Percentiles rank a stretch among this genome's conserved stretches.
These are phyloP conservation scores for Aspergillus udagawae DNA, from an alignment of 2,329 filamentous ascomycete genomes.

Conservation along the genomic window DNA sequence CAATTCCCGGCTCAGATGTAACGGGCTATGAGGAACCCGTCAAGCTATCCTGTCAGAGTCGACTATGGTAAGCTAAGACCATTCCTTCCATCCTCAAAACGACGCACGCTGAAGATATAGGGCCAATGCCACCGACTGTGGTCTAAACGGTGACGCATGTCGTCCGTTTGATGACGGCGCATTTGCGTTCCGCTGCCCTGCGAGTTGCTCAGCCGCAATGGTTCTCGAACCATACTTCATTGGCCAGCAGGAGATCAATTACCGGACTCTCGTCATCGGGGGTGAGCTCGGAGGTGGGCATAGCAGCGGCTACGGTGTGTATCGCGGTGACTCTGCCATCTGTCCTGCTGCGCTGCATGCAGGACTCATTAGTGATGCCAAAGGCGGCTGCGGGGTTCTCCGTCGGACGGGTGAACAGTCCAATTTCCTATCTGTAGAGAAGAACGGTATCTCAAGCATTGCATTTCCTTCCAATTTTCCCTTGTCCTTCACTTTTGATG, in stretches of 20 bases:
- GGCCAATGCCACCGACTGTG: slow-evolving; percentile 45
- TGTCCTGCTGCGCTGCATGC: slow-evolving; percentile 59
- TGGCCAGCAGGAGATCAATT: slow-evolving; percentile 53
- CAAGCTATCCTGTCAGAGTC: slow-evolving; percentile 31
- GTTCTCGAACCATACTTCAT: slow-evolving; percentile 55
- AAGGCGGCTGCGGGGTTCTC: slow-evolving; percentile 56
- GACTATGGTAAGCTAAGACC: slow-evolving; percentile 37
- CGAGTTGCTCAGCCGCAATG: slow-evolving; percentile 51
- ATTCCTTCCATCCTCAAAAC: not conserved
- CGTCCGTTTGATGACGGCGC: slow-evolving; percentile 53
- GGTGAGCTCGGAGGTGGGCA: slow-evolving; percentile 43
- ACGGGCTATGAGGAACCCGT: slow-evolving; percentile 32
- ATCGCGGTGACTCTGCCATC: slow-evolving; percentile 59
- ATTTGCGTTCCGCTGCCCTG: slow-evolving; percentile 56
- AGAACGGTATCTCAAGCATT: slow-evolving; percentile 50
- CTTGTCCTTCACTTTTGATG: slow-evolving; percentile 52
- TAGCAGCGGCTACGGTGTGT: slow-evolving; percentile 43
- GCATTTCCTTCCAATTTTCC: slow-evolving; percentile 56
- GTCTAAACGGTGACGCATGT: slow-evolving; percentile 54
- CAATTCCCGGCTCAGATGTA: slow-evolving; percentile 27
- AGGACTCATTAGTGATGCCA: slow-evolving; percentile 51
- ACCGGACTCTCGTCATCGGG: slow-evolving; percentile 53
- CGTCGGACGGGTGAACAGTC: slow-evolving; percentile 49
- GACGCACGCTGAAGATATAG: slow-evolving; percentile 13
- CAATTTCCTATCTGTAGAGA: slow-evolving; percentile 43